Conservation (phyloP, 768 basidiomycete species). For the Neoboletus brunneissimus region DNA sequence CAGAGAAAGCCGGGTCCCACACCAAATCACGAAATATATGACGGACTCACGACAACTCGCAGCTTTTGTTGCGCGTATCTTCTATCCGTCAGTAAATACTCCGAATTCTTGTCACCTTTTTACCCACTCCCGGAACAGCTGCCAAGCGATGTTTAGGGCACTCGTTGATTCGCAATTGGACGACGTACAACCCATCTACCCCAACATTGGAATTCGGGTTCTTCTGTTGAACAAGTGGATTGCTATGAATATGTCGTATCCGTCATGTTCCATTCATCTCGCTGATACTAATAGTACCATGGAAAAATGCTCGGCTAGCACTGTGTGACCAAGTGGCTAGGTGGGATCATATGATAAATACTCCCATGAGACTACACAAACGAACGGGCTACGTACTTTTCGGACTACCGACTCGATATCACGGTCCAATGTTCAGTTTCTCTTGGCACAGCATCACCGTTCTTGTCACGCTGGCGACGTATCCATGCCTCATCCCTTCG, state of each 20-base stretch:
- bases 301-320: background rate
- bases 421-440: background rate
- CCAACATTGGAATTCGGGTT: constrained; percentile 9
- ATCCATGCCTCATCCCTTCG: background rate
- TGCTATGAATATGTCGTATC: background rate
- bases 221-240: background rate
- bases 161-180: constrained; percentile 6
- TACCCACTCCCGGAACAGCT: background rate
- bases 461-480: background rate
- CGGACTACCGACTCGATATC: background rate
- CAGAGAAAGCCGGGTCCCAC: background rate
- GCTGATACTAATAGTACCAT: constrained; percentile 2
- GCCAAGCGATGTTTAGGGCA: background rate
- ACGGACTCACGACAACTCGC: background rate
- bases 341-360: background rate
- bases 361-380: background rate
- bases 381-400: background rate
- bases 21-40: background rate
- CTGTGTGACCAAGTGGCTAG: background rate
- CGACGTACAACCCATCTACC: background rate
- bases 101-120: background rate
- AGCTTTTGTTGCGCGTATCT: background rate
- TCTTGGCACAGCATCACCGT: background rate
- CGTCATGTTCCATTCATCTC: background rate
- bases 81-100: background rate